Base-by-base conservation (phyloP, 2,329 filamentous ascomycete species). In the Fusarium globosum region DNA sequence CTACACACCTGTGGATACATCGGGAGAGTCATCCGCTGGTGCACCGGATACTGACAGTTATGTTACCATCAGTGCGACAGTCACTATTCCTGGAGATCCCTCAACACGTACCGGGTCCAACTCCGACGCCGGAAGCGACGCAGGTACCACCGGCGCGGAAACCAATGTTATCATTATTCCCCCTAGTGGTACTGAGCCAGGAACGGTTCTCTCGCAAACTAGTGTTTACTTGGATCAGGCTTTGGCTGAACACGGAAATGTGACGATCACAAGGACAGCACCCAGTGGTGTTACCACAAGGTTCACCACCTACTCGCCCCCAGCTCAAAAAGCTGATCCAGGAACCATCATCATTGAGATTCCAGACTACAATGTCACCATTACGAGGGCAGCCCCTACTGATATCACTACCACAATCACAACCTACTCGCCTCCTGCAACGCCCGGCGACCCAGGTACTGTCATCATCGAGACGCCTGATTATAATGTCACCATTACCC, bases 91-190 rank as follows among this genome's bases (percentile, higher is more conserved):
- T 11, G 71, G 71, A 38, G 71, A 73, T 10, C 71, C 71, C 2
- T 60, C 67, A 28, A 73, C 71, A 6, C 71, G 53, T n/a, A 55
- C 67, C 7, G 42, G 58, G 14, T 18, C 14, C 11, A 42, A 51
- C 4, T 58, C 71, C 4, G n/a, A 41, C 18, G 43, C 26, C 16
- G 48, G 63, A 33, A 55, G 38, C 36, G 58, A 68, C n/a, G 41
- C 45, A 8, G 42, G 55, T 8, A 74, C 67, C 3, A 73, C 71
- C 8, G 71, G 71, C 14, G 41, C 59, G 18, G 71, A 73, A 51
- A 71, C 71, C 2, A 73, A 73, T 14, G 68, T 71, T 9, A 73
- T 73, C 12, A 68, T 73, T n/a, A 74, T 73, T 2, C 71, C 71
- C 2, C 71, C 71, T 11, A 74, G 71, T n/a, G 71, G 71, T 11